Evolutionary conservation across 148 eudicot genomes (phyloP).

Genomic region (Chenopodium formosanum): DNA sequence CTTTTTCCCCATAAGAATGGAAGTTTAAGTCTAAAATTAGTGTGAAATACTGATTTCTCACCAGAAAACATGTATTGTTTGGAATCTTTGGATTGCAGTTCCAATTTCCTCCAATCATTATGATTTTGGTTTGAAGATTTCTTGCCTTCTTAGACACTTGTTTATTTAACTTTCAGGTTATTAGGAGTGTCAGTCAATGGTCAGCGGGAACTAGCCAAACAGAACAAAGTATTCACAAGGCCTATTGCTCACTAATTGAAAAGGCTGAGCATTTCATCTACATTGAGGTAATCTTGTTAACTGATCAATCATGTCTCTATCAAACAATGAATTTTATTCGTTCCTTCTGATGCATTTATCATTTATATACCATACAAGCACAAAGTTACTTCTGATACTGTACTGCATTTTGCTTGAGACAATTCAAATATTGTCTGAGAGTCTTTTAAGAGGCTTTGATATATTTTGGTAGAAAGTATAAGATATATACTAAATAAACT

Average conservation of each 20-base stretch:
- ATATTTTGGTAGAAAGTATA: neutral
- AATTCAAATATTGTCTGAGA: neutral
- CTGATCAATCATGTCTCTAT: neutral
- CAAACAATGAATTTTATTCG: neutral
- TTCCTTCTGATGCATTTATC: neutral
- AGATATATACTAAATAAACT: neutral
- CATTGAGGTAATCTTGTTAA: conserved; percentile 65
- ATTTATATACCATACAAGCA: neutral
- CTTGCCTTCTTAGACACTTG: neutral
- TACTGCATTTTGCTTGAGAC: neutral
- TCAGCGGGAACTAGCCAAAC: conserved; percentile 98
- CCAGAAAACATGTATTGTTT: neutral
- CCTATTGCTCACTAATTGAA: conserved; percentile 94
- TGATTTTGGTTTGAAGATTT: neutral
- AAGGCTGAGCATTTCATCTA: conserved; percentile 87
- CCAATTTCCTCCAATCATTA: neutral
- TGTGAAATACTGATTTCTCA: neutral
- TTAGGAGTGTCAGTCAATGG: conserved; percentile 98
- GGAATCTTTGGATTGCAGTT: neutral
- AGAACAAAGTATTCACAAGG: conserved; percentile 92
- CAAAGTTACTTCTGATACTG: neutral
- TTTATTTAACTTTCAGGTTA: conserved; percentile 48
- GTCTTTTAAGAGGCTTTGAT: neutral
- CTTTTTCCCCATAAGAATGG: neutral
- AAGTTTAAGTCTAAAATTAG: neutral